Evolutionary conservation across 2,329 filamentous ascomycete genomes (phyloP), one percentile per base, ranked within the genome.

Genomic region (Xylaria sp.): DNA sequence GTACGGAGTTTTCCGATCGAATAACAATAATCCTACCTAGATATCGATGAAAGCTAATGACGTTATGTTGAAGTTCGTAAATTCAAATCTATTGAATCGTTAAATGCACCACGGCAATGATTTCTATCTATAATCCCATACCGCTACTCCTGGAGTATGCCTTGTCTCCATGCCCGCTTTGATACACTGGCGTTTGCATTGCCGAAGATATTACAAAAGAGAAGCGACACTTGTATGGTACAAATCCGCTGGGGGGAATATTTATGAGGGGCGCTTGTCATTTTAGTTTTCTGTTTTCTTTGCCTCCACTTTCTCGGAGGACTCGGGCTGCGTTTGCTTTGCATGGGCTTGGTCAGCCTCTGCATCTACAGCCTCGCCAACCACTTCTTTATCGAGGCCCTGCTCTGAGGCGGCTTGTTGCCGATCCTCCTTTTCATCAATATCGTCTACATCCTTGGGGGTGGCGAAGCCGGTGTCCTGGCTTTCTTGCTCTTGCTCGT

Each of bases 341-440:
- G 66, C 56, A 32, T 71, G 67, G 30, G 36, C 71, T 51, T 80
- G 78, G 55, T 81, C 81, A 2, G 82, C 82, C 79, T 89, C 86
- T 0, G 87, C 86, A 58, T 85, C 85, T 2, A 84, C 78, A 66
- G 88, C 87, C 75, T 89, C 88, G 67, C 77, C 78, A 6, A 84
- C 84, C 71, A 86, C 84, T 59, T 81, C 82, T 74, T 84, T 83
- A 65, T 85, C 81, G 12, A 83, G 76, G 45, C 80, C 83, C 64
- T 82, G 80, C 45, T 83, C 82, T 32, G 85, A 83, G 7, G 88
- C 87, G 2, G 83, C 79, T 30, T 83, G 79, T 64, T 85, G 81
- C 68, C 90, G 87, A 79, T 93, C 92, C 72, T 97, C 93, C 83
- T 95, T 94, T 81, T 98, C 96, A 76, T 98, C 95, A 75, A 98